Evolutionary conservation across 202 grass and related monocot species (phyloP).

Genomic region (Brachypodium distachyon): DNA sequence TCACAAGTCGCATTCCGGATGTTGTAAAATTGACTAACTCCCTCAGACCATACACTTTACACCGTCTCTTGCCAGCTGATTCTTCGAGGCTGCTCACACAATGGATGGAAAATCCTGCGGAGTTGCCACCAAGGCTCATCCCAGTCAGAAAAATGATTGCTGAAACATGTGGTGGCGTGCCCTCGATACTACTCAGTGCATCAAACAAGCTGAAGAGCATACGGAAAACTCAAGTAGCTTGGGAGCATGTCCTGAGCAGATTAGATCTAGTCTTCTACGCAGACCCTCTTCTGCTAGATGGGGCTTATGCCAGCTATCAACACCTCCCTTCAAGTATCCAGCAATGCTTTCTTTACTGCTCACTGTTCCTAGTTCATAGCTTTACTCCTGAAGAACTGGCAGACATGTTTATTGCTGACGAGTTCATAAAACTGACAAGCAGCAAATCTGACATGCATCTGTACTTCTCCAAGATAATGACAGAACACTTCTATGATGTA

Average conservation of each 20-base stretch:
- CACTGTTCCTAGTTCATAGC: background rate
- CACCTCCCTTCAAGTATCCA: background rate
- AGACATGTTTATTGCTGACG: background rate
- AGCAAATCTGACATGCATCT: background rate
- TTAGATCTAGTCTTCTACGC: background rate
- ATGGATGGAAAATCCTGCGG: background rate
- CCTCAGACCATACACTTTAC: background rate
- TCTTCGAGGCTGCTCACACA: background rate
- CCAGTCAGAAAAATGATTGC: background rate
- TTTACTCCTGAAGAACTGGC: background rate
- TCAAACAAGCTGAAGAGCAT: background rate
- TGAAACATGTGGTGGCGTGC: background rate
- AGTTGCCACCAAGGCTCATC: background rate
- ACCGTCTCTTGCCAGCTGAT: background rate
- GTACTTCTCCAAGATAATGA: background rate
- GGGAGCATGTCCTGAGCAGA: background rate
- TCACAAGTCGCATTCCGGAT: background rate
- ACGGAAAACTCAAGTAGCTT: background rate
- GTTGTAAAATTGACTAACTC: background rate
- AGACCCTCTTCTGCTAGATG: background rate
- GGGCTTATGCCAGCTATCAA: background rate
- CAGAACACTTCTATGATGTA: background rate
- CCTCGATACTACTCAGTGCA: background rate
- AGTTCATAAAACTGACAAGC: background rate
- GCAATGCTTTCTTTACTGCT: slow-evolving; percentile 3